Evolutionary conservation across 257 asterid species (phyloP), one percentile per base, ranked within the genome.

Genomic region (Solanum chaucha): DNA sequence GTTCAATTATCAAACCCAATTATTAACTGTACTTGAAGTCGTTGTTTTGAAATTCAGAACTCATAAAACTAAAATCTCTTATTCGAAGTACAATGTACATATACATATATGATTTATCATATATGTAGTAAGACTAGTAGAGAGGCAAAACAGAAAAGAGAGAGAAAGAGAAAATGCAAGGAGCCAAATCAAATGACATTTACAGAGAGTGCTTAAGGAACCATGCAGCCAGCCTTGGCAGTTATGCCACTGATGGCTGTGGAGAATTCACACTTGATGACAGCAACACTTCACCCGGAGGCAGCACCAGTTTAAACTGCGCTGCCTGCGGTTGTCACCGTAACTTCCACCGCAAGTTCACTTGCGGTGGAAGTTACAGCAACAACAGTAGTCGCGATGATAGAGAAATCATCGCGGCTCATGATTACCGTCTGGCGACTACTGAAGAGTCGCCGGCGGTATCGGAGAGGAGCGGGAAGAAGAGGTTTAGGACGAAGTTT

Each of bases 271-370:
- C 92, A 0, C 86, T 77, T 0, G 93, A 90, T 70, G 89, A 90
- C 86, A 38, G 4, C 83, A 77, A 24, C 64, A 44, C 88, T 8
- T 8, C 88, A 20, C 36, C 73, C 30, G 87, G 8, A 86, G 68
- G 71, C 40, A 30, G 41, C 83, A 65, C 78, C 40, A 55, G 38
- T 30, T 90, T 92, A 74, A 87, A 12, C 89, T 94, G 97, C 64
- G 96, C 94, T 13, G 98, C 98, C n/a, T 94, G 98, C 86, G 94
- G 95, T 86, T 95, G 97, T 91, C 96, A 94, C 90, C 92, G 98
- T 51, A 93, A 93, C 89, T 92, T 93, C 88, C 96, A 93, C 88
- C 93, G 95, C 19, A 93, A 90, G 70, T 87, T 92, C 87, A 86
- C 86, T 11, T 44, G 80, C 34, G 34, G 89, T 55, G 70, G 7